A percentile compares a stretch with the other conserved stretches of the same genome.
These are phyloP conservation scores for Knoxdaviesia proteae DNA, from an alignment of 2,329 filamentous ascomycete species.

Conservation along the genomic window DNA sequence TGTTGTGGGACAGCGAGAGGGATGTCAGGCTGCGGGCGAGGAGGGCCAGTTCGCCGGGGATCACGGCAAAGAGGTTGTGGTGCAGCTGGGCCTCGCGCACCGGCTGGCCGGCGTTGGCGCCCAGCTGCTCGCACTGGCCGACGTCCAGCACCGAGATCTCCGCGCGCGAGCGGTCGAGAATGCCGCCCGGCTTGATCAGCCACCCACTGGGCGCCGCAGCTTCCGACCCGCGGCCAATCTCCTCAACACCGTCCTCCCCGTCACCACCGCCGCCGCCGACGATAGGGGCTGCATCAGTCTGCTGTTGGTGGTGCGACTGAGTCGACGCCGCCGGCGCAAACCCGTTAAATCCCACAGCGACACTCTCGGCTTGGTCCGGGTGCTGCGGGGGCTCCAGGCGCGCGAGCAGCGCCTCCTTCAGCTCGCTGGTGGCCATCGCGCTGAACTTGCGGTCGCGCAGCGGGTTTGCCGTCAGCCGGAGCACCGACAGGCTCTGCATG, in stretches of 20 bases:
- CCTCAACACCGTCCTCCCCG: too few species aligned
- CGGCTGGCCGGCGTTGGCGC: constrained; percentile 16
- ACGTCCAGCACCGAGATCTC: constrained; percentile 30
- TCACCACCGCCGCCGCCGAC: too few species aligned
- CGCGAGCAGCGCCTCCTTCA: constrained; percentile 52
- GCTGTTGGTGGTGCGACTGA: too few species aligned
- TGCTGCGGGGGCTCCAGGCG: constrained; percentile 38
- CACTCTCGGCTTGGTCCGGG: constrained; percentile 14
- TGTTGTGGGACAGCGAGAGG: constrained; percentile 58
- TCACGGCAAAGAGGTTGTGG: constrained; percentile 50
- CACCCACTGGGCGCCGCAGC: constrained; percentile 12
- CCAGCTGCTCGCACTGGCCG: too few species aligned
- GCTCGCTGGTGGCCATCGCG: constrained; percentile 56
- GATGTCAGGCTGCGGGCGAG: constrained; percentile 50
- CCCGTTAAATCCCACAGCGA: too few species aligned
- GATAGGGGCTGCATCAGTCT: too few species aligned
- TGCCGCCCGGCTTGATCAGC: constrained; percentile 35
- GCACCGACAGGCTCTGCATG: constrained; percentile 57
- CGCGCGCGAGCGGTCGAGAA: constrained; percentile 51
- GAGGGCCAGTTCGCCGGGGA: constrained; percentile 52
- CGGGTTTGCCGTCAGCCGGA: constrained; percentile 75
- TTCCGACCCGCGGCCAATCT: too few species aligned
- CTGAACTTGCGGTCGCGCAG: constrained; percentile 73
- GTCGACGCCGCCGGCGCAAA: too few species aligned
- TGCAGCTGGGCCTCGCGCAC: constrained; percentile 46